These are phyloP conservation scores for Trichoderma orchidacearum DNA, from an alignment of 495 filamentous ascomycete species.

Conservation along the genomic window DNA sequence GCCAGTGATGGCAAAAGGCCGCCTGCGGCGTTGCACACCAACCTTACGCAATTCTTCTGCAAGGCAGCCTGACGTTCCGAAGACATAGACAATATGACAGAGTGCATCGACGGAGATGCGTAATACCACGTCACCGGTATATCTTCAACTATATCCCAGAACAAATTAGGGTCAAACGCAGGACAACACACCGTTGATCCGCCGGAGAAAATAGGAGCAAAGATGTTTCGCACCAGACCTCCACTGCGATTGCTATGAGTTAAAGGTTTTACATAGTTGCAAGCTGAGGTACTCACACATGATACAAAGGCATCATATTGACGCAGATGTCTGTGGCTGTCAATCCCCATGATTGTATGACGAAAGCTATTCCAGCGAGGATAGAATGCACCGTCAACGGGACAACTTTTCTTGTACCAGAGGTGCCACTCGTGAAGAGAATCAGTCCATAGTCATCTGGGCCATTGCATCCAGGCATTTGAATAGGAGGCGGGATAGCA, in stretches of 20 bases:
- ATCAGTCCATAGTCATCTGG: conserved; percentile 23
- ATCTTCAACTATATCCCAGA: conserved; percentile 31
- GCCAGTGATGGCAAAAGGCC: conserved; percentile 28
- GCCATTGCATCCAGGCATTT: conserved; percentile 1
- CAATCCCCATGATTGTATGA: conserved; percentile 26
- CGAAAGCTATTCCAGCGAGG: conserved; percentile 20
- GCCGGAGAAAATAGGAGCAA: conserved; percentile 25
- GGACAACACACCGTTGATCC: conserved; percentile 29
- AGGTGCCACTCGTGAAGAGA: conserved; percentile 33
- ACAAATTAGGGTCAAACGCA: conserved; percentile 31
- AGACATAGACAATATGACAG: conserved; percentile 22
- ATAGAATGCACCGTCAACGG: conserved; percentile 24
- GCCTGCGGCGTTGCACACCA: conserved; percentile 32
- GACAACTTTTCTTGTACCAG: conserved; percentile 31
- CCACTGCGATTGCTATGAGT: conserved; percentile 5
- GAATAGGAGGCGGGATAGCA: neutral
- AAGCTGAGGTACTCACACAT: conserved; percentile 11
- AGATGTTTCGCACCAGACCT: conserved; percentile 25
- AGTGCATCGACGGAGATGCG: conserved; percentile 35
- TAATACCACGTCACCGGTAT: conserved; percentile 32
- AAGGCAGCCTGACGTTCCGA: conserved; percentile 15
- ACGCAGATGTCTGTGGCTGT: conserved; percentile 20
- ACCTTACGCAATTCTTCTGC: conserved; percentile 20
- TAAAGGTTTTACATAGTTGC: no score
- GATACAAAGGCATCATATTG: conserved; percentile 36